Base-by-base conservation (phyloP, 257 asterid genomes). In the Plantago ovata region DNA sequence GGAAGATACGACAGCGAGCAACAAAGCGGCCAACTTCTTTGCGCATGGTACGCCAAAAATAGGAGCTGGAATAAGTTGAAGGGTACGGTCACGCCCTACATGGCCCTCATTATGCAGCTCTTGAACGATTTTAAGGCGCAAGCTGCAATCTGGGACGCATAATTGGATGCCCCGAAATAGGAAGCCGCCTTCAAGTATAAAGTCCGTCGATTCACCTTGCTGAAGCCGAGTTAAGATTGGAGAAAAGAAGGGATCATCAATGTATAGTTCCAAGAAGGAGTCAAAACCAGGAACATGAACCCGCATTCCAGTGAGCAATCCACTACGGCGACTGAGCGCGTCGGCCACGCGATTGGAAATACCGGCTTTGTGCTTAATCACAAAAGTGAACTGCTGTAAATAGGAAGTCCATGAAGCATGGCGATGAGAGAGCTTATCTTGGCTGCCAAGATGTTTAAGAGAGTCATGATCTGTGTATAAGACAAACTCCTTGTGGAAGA, bases 301-400 rank as follows among this genome's bases (percentile, higher is more conserved):
- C 0, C 41, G 15, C 57, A 38, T 38, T 6, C 11, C 41, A 6
- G 11, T 6, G 41, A 61, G 9, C 13, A 45, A 3, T 4, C 2
- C 0, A 16, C 6, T n/a, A 10, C 56, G 57, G 1, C 45, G 45
- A 19, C 57, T 61, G 9, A 61, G 14, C 0, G 66, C 66, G n/a
- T 61, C 66, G 0, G 47, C 66, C 16, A 61, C 66, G 11, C 46
- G 42, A 11, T 47, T 61, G 1, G 41, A 8, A 12, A 16, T 16
- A 1, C 66, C 57, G 13, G n/a, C n/a, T n/a, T n/a, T n/a, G n/a
- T n/a, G n/a, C n/a, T n/a, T n/a, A n/a, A n/a, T n/a, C n/a, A n/a
- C n/a, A n/a, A n/a, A n/a, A n/a, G n/a, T n/a, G n/a, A n/a, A n/a
- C n/a, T n/a, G n/a, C n/a, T n/a, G n/a, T n/a, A n/a, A n/a, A n/a